Conservation (phyloP, 176 grass and related monocot species). For the Saccharum spontaneum region DNA sequence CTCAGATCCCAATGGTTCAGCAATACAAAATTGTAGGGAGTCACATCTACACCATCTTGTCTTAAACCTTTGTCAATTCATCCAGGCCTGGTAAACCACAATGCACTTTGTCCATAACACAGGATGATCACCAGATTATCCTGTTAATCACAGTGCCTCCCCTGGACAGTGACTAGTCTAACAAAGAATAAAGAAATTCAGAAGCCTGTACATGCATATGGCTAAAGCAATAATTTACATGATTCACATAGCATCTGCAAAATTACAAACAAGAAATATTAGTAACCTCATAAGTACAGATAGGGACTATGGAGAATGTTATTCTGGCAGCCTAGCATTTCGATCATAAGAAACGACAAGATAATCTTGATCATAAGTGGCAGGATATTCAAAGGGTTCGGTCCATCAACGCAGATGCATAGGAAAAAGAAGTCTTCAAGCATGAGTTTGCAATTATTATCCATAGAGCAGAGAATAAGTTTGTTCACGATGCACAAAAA, state of each 20-base stretch:
- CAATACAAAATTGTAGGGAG: constrained; percentile 64
- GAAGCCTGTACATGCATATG: constrained; percentile 50
- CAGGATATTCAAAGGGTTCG: neutral
- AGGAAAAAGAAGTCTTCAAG: neutral
- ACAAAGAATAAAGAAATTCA: constrained; percentile 50
- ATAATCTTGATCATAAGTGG: neutral
- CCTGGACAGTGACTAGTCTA: constrained; percentile 44
- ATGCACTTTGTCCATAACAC: neutral
- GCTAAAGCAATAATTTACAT: constrained; percentile 65
- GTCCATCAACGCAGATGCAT: neutral
- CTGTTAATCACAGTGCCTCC: constrained; percentile 25
- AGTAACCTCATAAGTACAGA: constrained; percentile 1
- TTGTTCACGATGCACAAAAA: neutral
- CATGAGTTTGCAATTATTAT: neutral
- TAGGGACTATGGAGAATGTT: neutral
- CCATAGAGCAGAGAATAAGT: neutral
- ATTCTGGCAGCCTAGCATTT: neutral
- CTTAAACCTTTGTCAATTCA: constrained; percentile 18
- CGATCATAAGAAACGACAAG: neutral
- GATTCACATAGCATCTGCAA: constrained; percentile 52
- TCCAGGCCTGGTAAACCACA: constrained; percentile 16
- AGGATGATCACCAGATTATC: constrained; percentile 32
- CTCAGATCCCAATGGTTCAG: constrained; percentile 45
- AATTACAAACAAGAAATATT: neutral
- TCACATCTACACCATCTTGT: constrained; percentile 22